A percentile compares a stretch with the other conserved stretches of the same genome.
phyloP scores from a whole-genome alignment of 768 basidiomycete genomes.

The Trametes cinnabarina region DNA sequence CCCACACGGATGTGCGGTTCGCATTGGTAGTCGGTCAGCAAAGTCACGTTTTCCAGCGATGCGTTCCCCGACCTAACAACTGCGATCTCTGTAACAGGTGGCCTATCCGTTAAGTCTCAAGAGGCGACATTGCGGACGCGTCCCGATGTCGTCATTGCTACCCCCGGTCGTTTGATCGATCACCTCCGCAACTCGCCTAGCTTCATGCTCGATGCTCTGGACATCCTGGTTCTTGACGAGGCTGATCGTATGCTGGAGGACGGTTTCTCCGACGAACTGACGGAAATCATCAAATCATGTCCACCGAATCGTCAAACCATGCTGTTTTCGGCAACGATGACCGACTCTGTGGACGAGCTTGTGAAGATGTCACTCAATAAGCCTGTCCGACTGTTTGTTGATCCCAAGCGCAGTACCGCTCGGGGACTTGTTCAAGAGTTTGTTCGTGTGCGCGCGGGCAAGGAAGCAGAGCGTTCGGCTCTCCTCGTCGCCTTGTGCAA shows the following conservation, averaged over 20 bases:
- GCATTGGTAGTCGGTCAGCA: slow-evolving; percentile 84
- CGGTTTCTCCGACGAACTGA: slow-evolving; percentile 92
- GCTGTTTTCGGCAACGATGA: slow-evolving; percentile 99
- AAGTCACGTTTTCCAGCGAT: background rate
- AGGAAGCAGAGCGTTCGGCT: slow-evolving; percentile 73
- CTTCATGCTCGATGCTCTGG: slow-evolving; percentile 89
- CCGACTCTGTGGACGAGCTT: slow-evolving; percentile 91
- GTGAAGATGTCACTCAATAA: slow-evolving; percentile 90
- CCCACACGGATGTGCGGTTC: slow-evolving; percentile 86
- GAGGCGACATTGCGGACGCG: slow-evolving; percentile 80
- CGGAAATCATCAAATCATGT: slow-evolving; percentile 90
- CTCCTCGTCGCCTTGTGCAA: slow-evolving; percentile 82
- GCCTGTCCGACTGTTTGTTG: slow-evolving; percentile 93
- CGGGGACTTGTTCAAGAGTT: slow-evolving; percentile 91
- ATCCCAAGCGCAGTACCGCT: slow-evolving; percentile 87
- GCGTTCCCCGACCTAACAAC: slow-evolving; percentile 6
- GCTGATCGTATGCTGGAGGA: slow-evolving; percentile 96
- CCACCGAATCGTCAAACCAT: slow-evolving; percentile 91
- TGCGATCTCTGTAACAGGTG: slow-evolving; percentile 50
- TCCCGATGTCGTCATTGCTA: slow-evolving; percentile 94
- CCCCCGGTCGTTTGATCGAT: slow-evolving; percentile 90
- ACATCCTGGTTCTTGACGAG: slow-evolving; percentile 93
- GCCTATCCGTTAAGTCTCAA: slow-evolving; percentile 90
- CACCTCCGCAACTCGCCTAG: slow-evolving; percentile 94
- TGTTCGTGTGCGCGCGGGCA: slow-evolving; percentile 81